Evolutionary conservation across 768 basidiomycete species (phyloP).

Genomic region (Termitomyces bulborhizus): DNA sequence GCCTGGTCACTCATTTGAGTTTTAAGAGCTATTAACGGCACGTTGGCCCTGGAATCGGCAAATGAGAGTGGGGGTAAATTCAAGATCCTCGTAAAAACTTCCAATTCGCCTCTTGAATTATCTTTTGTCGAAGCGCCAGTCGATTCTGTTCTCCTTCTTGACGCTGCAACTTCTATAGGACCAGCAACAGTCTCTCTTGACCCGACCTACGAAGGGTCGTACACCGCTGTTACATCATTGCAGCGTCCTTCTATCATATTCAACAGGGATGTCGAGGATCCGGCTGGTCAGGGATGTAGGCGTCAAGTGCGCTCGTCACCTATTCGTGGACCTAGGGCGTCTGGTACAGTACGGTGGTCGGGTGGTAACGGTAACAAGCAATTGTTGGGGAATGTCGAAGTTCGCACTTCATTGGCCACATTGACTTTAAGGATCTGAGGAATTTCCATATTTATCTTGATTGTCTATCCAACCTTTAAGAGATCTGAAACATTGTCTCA

Average conservation of each 20-base stretch:
- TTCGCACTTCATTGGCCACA: constrained; percentile 12
- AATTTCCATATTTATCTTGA: neutral
- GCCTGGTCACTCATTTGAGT: neutral
- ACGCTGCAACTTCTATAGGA: constrained; percentile 13
- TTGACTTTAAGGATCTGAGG: constrained; percentile 4
- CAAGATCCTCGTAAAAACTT: constrained; percentile 9
- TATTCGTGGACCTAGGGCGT: neutral
- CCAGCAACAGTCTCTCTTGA: constrained; percentile 11
- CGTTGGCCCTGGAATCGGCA: constrained; percentile 6
- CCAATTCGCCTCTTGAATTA: constrained; percentile 8
- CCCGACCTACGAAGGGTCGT: constrained; percentile 16
- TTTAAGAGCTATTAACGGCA: constrained; percentile 4
- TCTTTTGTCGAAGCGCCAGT: constrained; percentile 12
- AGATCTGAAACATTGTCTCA: neutral
- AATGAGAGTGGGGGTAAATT: constrained; percentile 12
- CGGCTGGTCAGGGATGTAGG: constrained; percentile 12
- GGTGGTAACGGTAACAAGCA: constrained; percentile 1
- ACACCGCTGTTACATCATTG: constrained; percentile 8
- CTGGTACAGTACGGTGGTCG: constrained; percentile 10
- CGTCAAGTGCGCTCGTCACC: constrained; percentile 3
- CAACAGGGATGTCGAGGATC: constrained; percentile 11
- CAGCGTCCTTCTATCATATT: neutral
- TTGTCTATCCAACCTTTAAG: neutral
- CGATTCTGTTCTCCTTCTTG: constrained; percentile 11
- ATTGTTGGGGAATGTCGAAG: constrained; percentile 2